Base-by-base conservation (phyloP, 306 rosid genomes). In the Hippophae rhamnoides region DNA sequence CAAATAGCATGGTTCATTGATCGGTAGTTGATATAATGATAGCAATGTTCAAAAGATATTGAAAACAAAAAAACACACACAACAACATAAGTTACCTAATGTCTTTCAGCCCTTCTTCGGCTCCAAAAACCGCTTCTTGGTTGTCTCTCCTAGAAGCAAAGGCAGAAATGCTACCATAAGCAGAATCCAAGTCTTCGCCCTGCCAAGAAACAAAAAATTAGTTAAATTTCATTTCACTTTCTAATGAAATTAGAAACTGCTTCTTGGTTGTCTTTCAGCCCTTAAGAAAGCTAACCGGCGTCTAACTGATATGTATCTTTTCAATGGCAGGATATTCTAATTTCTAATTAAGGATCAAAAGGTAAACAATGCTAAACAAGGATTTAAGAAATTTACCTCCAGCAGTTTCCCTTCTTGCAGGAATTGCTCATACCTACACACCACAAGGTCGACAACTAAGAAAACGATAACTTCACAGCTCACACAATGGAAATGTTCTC, bases 121-220 rank as follows among this genome's bases (percentile, higher is more conserved):
- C 72, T 10, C 93, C 96, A 27, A 92, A 92, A 71, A 92, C 86
- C 0, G 92, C 96, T 62, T 87, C 96, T 64, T 88, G 99, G 69
- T 88, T 77, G 62, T 88, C 96, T 13, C 90, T 76, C 60, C 82
- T 72, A 42, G 92, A 85, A 52, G 95, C 85, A 74, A 88, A 92
- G 7, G 99, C 99, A 0, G 93, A 92, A 67, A 85, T 92, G 73
- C 96, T 88, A n/a, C 82, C 93, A 51, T 69, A 92, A 46, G 99
- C 99, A 3, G 77, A 92, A 69, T 92, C 90, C 93, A 92, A 78
- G 70, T 92, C 99, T 31, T 79, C 93, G 3, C 99, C 99, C 85
- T 89, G 73, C 54, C 14, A 49, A 47, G 23, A 58, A 48, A 27
- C 48, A 60, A 11, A 48, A 49, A 49, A 25, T 40, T 9, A 13